phyloP scores from a whole-genome alignment of 148 eudicot species.

The Vaccinium darrowii region DNA sequence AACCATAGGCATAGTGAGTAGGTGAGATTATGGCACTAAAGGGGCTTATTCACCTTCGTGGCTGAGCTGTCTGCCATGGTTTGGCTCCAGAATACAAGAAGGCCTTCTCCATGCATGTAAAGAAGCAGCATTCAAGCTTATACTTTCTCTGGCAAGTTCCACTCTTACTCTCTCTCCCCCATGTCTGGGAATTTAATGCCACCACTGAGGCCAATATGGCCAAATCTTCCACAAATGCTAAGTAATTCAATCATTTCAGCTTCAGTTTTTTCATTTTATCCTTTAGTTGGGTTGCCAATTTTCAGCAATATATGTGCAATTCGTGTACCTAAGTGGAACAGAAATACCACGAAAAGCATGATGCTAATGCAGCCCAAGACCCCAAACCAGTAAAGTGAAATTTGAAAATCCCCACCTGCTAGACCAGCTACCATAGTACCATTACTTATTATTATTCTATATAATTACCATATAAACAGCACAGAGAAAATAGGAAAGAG shows the following conservation, averaged over 20 bases:
- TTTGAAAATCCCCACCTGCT: not conserved
- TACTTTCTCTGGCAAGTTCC: not conserved
- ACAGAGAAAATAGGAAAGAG: not conserved
- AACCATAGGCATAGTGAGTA: not conserved
- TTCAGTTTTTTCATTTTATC: not conserved
- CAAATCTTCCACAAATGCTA: not conserved
- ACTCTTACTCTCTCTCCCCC: not conserved
- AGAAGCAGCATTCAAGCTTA: not conserved
- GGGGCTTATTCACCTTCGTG: not conserved
- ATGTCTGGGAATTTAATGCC: not conserved
- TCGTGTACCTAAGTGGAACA: slow-evolving; percentile 7
- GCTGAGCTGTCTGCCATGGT: not conserved
- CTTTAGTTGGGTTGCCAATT: not conserved
- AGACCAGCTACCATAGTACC: not conserved
- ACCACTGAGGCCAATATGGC: not conserved
- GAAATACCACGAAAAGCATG: not conserved
- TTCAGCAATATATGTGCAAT: not conserved
- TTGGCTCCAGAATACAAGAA: not conserved
- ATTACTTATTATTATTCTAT: not conserved
- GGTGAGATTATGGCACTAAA: not conserved
- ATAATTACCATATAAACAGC: not conserved
- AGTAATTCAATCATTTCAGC: no score
- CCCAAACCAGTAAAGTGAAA: slow-evolving; percentile 1
- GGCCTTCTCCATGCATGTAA: not conserved
- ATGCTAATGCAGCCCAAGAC: not conserved